Conservation (phyloP, 148 eudicot genomes). For the Euryodendron excelsum region DNA sequence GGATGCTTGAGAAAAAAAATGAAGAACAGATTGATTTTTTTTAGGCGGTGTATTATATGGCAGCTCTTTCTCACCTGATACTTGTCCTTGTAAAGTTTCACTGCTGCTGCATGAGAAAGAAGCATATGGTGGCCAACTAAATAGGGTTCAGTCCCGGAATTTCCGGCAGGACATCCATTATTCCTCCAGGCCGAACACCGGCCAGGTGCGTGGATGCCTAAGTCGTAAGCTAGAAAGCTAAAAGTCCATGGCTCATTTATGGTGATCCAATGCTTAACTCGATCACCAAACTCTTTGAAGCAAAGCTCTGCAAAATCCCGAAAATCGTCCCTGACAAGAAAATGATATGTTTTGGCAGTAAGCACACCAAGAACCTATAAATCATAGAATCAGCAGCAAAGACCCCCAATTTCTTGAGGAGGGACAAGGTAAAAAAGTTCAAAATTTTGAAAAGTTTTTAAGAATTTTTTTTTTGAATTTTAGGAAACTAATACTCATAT, state of each 20-base stretch:
- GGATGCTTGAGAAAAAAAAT: no score
- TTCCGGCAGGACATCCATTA: conserved; percentile 10
- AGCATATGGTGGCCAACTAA: conserved; percentile 27
- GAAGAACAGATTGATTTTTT: no score
- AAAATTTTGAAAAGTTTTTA: no score
- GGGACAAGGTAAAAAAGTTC: no score
- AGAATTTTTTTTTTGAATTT: no score
- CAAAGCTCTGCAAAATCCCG: conserved; percentile 30
- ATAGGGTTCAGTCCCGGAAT: conserved; percentile 21
- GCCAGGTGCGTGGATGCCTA: conserved; percentile 13
- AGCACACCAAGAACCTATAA: no score
- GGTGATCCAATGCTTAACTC: conserved; percentile 36
- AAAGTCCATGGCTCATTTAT: conserved; percentile 29
- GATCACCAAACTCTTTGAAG: conserved; percentile 34
- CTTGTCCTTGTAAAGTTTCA: conserved; percentile 21
- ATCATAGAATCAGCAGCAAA: no score
- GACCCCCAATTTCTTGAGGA: no score
- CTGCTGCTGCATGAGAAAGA: conserved; percentile 27
- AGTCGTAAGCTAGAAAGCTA: conserved; percentile 17
- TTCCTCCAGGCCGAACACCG: conserved; percentile 18
- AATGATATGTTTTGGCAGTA: background rate
- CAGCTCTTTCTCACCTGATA: conserved; percentile 26
- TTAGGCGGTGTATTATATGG: no score
- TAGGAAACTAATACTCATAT: no score
- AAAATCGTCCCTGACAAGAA: conserved; percentile 28